Percentiles rank a stretch among this genome's conserved stretches.
phyloP scores from a whole-genome alignment of 495 filamentous ascomycete genomes.

The Penicillium angulare region DNA sequence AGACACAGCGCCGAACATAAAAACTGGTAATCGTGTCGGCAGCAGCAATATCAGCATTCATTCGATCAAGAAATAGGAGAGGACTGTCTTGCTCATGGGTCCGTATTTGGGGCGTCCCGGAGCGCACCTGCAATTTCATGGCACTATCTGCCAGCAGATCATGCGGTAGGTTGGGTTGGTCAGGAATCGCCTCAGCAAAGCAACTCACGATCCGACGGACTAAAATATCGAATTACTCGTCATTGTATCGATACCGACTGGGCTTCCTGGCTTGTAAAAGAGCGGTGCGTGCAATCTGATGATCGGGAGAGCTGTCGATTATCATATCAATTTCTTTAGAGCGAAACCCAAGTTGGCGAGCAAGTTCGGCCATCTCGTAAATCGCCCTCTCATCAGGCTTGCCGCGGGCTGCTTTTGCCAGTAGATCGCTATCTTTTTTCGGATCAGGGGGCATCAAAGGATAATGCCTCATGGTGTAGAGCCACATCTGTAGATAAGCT shows the following conservation, averaged over 20 bases:
- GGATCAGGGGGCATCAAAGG: neutral
- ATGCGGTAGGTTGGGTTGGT: neutral
- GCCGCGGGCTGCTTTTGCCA: slow-evolving; percentile 15
- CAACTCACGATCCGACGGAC: slow-evolving; percentile 19
- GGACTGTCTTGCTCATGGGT: no score
- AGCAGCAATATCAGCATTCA: neutral
- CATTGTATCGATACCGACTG: slow-evolving; percentile 25
- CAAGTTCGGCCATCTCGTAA: slow-evolving; percentile 29
- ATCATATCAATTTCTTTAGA: slow-evolving; percentile 26
- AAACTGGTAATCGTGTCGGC: neutral
- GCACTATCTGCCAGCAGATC: neutral
- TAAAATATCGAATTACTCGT: slow-evolving; percentile 16
- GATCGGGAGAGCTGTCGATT: slow-evolving; percentile 25
- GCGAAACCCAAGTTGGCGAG: slow-evolving; percentile 28
- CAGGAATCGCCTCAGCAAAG: slow-evolving; percentile 11
- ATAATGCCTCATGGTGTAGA: neutral
- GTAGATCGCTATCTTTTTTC: slow-evolving; percentile 9
- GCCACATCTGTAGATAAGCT: slow-evolving; percentile 19
- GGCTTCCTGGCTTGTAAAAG: slow-evolving; percentile 30
- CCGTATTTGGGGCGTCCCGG: slow-evolving; percentile 1
- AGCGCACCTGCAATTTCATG: slow-evolving; percentile 2
- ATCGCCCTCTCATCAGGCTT: slow-evolving; percentile 19
- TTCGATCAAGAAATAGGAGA: slow-evolving; percentile 11
- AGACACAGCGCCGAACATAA: neutral
- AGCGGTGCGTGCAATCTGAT: slow-evolving; percentile 24